A percentile compares a stretch with the other conserved stretches of the same genome.
These are phyloP conservation scores for Pelargonium nanum DNA, from an alignment of 345 rosid species.

Conservation along the genomic window DNA sequence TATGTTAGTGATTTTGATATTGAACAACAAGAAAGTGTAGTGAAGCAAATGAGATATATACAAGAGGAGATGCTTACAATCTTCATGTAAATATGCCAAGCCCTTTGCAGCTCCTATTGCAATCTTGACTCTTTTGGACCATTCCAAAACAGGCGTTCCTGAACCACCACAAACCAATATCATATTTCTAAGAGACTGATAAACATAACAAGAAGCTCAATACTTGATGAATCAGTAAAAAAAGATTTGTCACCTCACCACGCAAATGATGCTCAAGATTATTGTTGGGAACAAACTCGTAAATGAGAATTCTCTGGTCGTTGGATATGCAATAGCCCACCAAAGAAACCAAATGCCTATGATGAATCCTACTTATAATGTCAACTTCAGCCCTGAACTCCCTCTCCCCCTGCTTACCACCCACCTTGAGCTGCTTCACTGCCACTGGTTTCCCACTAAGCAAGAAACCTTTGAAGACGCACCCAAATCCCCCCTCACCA, in stretches of 20 bases:
- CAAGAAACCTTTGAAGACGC: slow-evolving; percentile 58
- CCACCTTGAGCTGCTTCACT: slow-evolving; percentile 86
- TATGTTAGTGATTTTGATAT: neutral
- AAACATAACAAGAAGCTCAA: neutral
- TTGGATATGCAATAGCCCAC: slow-evolving; percentile 76
- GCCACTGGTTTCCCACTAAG: slow-evolving; percentile 58
- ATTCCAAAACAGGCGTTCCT: slow-evolving; percentile 55
- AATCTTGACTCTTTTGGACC: slow-evolving; percentile 74
- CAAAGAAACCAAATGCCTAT: slow-evolving; percentile 83
- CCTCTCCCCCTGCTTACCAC: slow-evolving; percentile 95
- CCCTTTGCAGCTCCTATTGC: slow-evolving; percentile 97
- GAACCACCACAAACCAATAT: slow-evolving; percentile 30
- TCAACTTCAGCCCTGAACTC: slow-evolving; percentile 95
- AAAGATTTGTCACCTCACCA: slow-evolving; percentile 29
- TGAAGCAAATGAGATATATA: neutral
- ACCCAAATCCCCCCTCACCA: slow-evolving; percentile 97
- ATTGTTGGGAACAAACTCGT: slow-evolving; percentile 81
- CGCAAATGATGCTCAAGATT: slow-evolving; percentile 95
- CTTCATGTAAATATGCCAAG: slow-evolving; percentile 93
- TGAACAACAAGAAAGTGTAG: neutral
- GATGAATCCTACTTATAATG: slow-evolving; percentile 91
- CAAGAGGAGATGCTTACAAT: slow-evolving; percentile 46
- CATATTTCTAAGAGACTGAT: neutral
- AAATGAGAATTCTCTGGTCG: slow-evolving; percentile 60
- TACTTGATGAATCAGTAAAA: neutral